Conservation (phyloP, 1,284 basidiomycete species). For the Anthracocystis setariae region DNA sequence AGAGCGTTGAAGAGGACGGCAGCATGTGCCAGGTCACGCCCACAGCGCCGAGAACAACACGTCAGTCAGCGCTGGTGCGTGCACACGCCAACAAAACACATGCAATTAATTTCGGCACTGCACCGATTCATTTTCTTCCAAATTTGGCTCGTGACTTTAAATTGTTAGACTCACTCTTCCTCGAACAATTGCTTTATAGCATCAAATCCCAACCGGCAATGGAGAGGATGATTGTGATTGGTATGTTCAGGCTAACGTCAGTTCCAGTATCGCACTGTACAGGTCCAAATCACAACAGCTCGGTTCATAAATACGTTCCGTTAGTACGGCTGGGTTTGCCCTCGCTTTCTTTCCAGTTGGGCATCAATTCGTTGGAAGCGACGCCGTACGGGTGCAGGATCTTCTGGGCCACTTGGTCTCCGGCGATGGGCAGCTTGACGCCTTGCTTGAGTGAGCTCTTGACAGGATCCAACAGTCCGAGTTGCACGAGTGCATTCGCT, state of each 20-base stretch:
- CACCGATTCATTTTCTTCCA: background rate
- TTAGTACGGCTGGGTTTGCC: slow-evolving; percentile 10
- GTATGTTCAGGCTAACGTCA: too few relatives aligned
- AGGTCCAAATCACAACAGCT: too few relatives aligned
- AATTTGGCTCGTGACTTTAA: background rate
- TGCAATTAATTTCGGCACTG: background rate
- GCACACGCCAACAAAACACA: background rate
- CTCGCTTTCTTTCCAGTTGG: slow-evolving; percentile 34
- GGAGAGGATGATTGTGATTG: too few relatives aligned
- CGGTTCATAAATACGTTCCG: too few relatives aligned
- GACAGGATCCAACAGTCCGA: slow-evolving; percentile 18
- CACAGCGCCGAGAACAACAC: slow-evolving; percentile 3
- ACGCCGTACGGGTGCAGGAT: slow-evolving; percentile 38
- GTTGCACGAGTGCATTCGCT: slow-evolving; percentile 26
- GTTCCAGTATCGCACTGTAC: too few relatives aligned
- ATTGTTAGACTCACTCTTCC: slow-evolving; percentile 1
- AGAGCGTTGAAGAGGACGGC: background rate
- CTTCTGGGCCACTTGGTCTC: slow-evolving; percentile 33
- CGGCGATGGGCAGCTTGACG: slow-evolving; percentile 22
- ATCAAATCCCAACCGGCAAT: too few relatives aligned
- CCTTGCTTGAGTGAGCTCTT: slow-evolving; percentile 12
- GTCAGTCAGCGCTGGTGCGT: background rate
- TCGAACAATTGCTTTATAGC: too few relatives aligned
- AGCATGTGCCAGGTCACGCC: background rate
- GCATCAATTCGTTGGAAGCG: slow-evolving; percentile 31